Evolutionary conservation across 352 stramenopile species (phyloP).

Genomic region (Pythium sukuiense): DNA sequence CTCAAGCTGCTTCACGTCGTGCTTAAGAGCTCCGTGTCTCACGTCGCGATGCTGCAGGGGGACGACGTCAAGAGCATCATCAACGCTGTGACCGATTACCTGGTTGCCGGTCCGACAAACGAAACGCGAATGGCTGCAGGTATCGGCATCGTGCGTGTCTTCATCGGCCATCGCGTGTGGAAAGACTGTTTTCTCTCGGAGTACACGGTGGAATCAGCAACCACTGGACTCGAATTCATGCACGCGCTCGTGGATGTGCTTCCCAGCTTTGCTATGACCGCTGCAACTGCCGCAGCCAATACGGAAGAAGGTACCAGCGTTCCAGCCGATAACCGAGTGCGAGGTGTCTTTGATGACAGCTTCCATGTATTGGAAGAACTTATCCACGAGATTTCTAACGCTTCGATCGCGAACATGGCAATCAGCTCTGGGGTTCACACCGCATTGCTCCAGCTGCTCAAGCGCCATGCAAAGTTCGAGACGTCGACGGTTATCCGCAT

Average conservation of each 20-base stretch:
- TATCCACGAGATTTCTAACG: conserved; percentile 55
- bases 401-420: conserved; percentile 62
- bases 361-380: conserved; percentile 64
- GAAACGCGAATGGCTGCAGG: conserved; percentile 50
- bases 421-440: conserved; percentile 72
- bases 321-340: conserved; percentile 23
- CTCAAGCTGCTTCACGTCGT: conserved; percentile 71
- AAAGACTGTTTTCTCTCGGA: conserved; percentile 74
- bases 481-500: conserved; percentile 19
- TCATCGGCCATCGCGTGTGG: conserved; percentile 60
- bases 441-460: conserved; percentile 61
- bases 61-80: conserved; percentile 69
- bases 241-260: conserved; percentile 55
- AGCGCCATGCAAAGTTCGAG: conserved; percentile 4
- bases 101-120: conserved; percentile 55
- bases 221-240: conserved; percentile 64
- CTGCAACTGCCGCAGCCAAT: not conserved
- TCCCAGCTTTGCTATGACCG: conserved; percentile 8
- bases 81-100: conserved; percentile 69
- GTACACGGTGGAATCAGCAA: conserved; percentile 63
- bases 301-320: conserved; percentile 12
- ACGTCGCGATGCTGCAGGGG: conserved; percentile 48
- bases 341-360: conserved; percentile 58
- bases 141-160: conserved; percentile 75
- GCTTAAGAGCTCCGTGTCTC: conserved; percentile 55